Base-by-base conservation (phyloP, 2,329 filamentous ascomycete species). In the Aureobasidium sp. region DNA sequence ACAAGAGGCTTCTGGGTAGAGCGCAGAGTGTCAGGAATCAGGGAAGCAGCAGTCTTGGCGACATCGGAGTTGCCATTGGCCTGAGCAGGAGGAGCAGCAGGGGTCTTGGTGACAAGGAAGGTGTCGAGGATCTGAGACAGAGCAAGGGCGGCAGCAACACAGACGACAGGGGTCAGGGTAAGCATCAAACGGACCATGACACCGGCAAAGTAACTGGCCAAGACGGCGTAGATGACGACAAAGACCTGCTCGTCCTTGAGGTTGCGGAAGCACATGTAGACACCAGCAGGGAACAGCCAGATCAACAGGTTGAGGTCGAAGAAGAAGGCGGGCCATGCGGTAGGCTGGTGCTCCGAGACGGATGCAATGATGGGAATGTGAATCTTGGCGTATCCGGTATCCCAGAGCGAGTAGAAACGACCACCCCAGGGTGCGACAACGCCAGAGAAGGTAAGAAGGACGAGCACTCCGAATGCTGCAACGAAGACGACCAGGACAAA, bases 101-200 rank as follows among this genome's bases (percentile, higher is more conserved):
- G 90, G 14, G 84, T 83, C 65, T 85, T 82, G 63, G 83, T 77
- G 52, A 85, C 81, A 63, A 97, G 78, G 76, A 94, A 99, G 15
- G 86, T 89, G 74, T 97, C 93, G 56, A 99, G 81, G 60, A 99
- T 88, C 68, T 89, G 85, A 20, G 94, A 97, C 45, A 91, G 79
- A 17, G 91, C 90, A 70, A 99, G 85, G 48, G 93, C 94, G 61
- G 93, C 91, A 45, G 94, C 88, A 67, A 97, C 91, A 75, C 94
- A 99, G 56, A 99, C 94, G 67, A 99, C 88, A 1, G 94, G 94
- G 1, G 94, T 99, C 68, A 99, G 80, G 0, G 94, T 99, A 65
- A 99, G 84, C 94, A 99, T 99, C 70, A 99, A 81, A 78, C 94
- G 91, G 65, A 99, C 94, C 94, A 99, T 99, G 78, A 99, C 95